A percentile compares a stretch with the other conserved stretches of the same genome.
phyloP scores from a whole-genome alignment of 2,329 filamentous ascomycete genomes.

The Ramichloridium luteum region DNA sequence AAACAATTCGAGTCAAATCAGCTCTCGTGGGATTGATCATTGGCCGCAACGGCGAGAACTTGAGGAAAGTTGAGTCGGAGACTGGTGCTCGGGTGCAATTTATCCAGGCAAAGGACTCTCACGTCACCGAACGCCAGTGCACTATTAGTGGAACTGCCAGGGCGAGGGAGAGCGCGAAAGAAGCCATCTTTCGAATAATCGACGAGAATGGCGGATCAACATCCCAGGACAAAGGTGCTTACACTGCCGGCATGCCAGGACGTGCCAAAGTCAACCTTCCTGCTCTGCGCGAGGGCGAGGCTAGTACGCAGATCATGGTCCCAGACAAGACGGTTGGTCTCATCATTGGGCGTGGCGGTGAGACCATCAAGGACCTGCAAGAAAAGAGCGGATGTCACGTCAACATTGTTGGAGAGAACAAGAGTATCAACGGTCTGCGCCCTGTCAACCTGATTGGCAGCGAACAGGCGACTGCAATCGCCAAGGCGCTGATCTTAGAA shows the following conservation, averaged over 20 bases:
- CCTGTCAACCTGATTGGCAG: slow-evolving; percentile 84
- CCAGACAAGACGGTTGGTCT: slow-evolving; percentile 84
- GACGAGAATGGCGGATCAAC: slow-evolving; percentile 60
- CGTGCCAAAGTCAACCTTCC: slow-evolving; percentile 29
- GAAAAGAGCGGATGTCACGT: slow-evolving; percentile 89
- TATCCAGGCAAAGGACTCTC: slow-evolving; percentile 59
- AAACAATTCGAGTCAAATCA: slow-evolving; percentile 77
- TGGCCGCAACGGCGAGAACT: slow-evolving; percentile 77
- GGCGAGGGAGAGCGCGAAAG: slow-evolving; percentile 64
- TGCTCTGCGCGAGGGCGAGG: slow-evolving; percentile 63
- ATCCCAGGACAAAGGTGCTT: slow-evolving; percentile 24
- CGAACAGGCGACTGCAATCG: slow-evolving; percentile 58
- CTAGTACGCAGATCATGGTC: slow-evolving; percentile 86
- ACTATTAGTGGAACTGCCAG: slow-evolving; percentile 66
- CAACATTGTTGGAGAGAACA: slow-evolving; percentile 87
- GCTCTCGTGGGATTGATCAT: slow-evolving; percentile 83
- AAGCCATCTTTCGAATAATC: slow-evolving; percentile 76
- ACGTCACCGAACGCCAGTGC: slow-evolving; percentile 66
- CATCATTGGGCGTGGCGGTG: slow-evolving; percentile 85
- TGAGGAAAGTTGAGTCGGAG: slow-evolving; percentile 72
- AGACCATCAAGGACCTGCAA: slow-evolving; percentile 85
- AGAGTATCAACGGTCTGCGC: slow-evolving; percentile 78
- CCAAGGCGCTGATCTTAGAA: slow-evolving; percentile 81
- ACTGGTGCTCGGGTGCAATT: slow-evolving; percentile 80
- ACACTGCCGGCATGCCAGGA: slow-evolving; percentile 25